A percentile compares a stretch with the other conserved stretches of the same genome.
phyloP scores from a whole-genome alignment of 2,329 filamentous ascomycete species.

The Claviceps sp. region DNA sequence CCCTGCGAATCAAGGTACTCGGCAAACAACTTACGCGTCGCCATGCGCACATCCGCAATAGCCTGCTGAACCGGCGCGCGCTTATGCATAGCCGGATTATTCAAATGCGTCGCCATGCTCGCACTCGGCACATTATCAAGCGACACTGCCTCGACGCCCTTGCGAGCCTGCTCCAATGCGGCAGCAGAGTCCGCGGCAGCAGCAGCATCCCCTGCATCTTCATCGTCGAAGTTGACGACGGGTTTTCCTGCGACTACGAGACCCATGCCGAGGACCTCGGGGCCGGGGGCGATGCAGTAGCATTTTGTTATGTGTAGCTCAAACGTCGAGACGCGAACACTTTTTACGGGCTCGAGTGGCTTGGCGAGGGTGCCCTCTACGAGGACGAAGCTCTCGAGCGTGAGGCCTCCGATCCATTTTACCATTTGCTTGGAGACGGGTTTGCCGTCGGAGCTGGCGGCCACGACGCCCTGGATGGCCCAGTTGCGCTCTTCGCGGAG shows the following conservation, averaged over 20 bases:
- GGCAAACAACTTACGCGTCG: slow-evolving; percentile 52
- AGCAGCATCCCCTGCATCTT: slow-evolving; percentile 24
- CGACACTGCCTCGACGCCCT: slow-evolving; percentile 14
- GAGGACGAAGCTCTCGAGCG: slow-evolving; percentile 67
- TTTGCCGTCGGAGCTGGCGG: slow-evolving; percentile 48
- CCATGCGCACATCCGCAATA: slow-evolving; percentile 43
- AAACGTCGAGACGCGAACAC: slow-evolving; percentile 61
- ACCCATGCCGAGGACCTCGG: slow-evolving; percentile 43
- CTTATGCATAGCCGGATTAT: slow-evolving; percentile 89
- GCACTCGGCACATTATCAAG: slow-evolving; percentile 44
- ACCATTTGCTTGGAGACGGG: slow-evolving; percentile 67
- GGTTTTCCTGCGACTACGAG: slow-evolving; percentile 40
- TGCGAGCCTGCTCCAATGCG: neutral
- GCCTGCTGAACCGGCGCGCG: slow-evolving; percentile 84
- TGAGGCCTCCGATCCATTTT: slow-evolving; percentile 69
- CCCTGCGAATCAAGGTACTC: slow-evolving; percentile 64
- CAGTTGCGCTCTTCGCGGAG: slow-evolving; percentile 58
- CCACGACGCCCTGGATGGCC: slow-evolving; percentile 66
- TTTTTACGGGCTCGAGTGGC: slow-evolving; percentile 78
- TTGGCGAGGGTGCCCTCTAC: slow-evolving; percentile 72
- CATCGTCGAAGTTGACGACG: slow-evolving; percentile 46
- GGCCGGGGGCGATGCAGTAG: slow-evolving; percentile 57
- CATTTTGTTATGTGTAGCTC: slow-evolving; percentile 85
- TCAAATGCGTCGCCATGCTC: slow-evolving; percentile 68
- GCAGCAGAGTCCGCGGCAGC: slow-evolving; percentile 24